Base-by-base conservation (phyloP, 352 stramenopile species). In the Pythium periplocum region DNA sequence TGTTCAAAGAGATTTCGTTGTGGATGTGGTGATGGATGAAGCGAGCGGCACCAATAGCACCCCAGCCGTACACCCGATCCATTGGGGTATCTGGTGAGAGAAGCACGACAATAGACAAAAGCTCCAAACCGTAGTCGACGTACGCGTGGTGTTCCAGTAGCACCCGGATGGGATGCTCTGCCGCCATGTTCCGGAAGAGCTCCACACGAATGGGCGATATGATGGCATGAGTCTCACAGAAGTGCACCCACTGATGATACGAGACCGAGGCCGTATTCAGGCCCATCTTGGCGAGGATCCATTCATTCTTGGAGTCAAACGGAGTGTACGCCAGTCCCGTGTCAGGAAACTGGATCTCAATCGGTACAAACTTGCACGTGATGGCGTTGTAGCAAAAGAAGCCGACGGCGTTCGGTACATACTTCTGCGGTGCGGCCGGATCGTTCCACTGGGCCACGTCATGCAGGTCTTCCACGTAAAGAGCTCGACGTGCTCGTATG, bases 101-200 rank as follows among this genome's bases (percentile, higher is more conserved):
- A 30, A 81, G 48, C 12, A 66, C 60, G 38, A 45, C 49, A 12
- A 44, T 55, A 11, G 57, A 57, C 30, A 71, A 55, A 26, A 71
- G 62, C 40, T 81, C 68, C 42, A 76, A 64, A 0, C 58, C 71
- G 33, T 75, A 74, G 45, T 81, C 56, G 2, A 64, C 51, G 3
- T 61, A 58, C 12, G 71, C 61, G 53, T 81, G 71, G 45, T 74
- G 66, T 51, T 70, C 47, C 9, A 81, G 41, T 39, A 81, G 61
- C 2, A 66, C 71, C 7, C 71, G 64, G 32, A 81, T 50, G 0
- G 71, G 71, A 40, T 81, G 68, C 0, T 68, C 44, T 0, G 17
- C 45, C 1, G 61, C 52, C 44, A 79, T 46, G 45, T 51, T 66
- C 4, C 72, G 66, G 39, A 75, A 63, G 47, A 73, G 56, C 49